Evolutionary conservation across 1,284 basidiomycete species (phyloP).

Genomic region (Puccinia novopanici): DNA sequence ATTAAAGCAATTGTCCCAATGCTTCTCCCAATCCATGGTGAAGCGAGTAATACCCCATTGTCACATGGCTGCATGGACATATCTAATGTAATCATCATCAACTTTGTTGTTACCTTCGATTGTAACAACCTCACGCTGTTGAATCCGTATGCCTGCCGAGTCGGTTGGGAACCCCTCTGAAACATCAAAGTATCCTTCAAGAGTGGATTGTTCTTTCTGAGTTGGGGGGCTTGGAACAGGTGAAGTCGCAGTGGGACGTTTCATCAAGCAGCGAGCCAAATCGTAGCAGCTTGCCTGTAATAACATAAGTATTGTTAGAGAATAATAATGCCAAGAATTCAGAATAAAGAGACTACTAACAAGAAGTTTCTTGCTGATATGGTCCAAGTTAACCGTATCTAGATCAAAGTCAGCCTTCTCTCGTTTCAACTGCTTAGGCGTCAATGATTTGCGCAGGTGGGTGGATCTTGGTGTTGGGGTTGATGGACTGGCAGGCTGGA

Average conservation of each 20-base stretch:
- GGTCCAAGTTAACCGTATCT: not conserved
- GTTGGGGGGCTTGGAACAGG: slow-evolving; percentile 24
- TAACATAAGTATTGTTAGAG: not conserved
- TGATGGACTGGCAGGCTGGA: not conserved
- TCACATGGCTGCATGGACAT: slow-evolving; percentile 28
- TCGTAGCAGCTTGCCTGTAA: slow-evolving; percentile 27
- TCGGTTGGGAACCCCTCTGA: slow-evolving; percentile 7
- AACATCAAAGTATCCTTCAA: slow-evolving; percentile 31
- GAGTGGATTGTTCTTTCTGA: not conserved
- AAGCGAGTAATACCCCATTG: slow-evolving; percentile 32
- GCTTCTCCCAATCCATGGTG: too few relatives aligned
- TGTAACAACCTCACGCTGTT: slow-evolving; percentile 14
- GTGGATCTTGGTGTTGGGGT: too few relatives aligned
- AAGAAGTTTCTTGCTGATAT: not conserved
- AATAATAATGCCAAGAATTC: not conserved
- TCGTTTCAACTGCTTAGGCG: not conserved
- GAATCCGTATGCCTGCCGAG: slow-evolving; percentile 10
- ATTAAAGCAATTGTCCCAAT: slow-evolving; percentile 36
- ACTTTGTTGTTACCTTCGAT: slow-evolving; percentile 32
- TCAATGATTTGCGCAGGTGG: not conserved
- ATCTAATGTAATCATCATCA: slow-evolving; percentile 31
- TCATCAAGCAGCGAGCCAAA: slow-evolving; percentile 30
- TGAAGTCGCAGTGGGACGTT: slow-evolving; percentile 14
- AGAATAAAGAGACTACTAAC: not conserved
- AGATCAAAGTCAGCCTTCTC: not conserved